Base-by-base conservation (phyloP, 139 green algal species). In the Chlorella sp. region DNA sequence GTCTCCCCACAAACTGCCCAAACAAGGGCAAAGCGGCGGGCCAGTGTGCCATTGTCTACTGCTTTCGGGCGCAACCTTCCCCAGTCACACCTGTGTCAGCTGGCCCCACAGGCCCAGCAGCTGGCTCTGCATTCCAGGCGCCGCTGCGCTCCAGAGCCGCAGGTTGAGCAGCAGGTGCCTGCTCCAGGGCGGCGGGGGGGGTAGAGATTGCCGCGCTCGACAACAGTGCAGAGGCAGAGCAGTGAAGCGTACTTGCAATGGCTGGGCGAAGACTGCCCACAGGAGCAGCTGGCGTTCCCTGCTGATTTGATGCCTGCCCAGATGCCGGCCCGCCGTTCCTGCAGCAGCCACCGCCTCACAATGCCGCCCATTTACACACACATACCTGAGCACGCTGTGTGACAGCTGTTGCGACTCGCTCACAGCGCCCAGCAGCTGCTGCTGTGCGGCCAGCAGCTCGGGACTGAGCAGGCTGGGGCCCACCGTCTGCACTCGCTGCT, bases 111-210 rank as follows among this genome's bases (percentile, higher is more conserved):
- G 74, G 4, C 40, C 67, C 32, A 82, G 70, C 46, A 88, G 48
- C 65, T 82, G 75, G 1, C 16, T 73, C 87, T 92, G 89, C n/a
- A 75, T 81, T 34, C 26, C 78, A 26, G 76, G 38, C 3, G 82
- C 64, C 0, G 87, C 89, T 38, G 80, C 36, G n/a, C 64, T 72
- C 87, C 87, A 92, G 67, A 92, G 78, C 19, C 68, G 64, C 67
- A 92, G 67, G 48, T 91, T 89, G 41, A 91, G 78, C 73, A 92
- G 74, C 72, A 92, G 78, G 62, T 86, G 74, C 46, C 72, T 78
- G 72, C 43, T 32, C 14, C 13, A n/a, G 41, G 40, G 26, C 11
- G 7, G 46, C 46, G 11, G 11, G 46, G 46, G 46, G 8, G 8
- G 11, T 7, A 54, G 7, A 11, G 46, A 7, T 54, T 7, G 46